Evolutionary conservation across 768 basidiomycete species (phyloP).

Genomic region (Mycena olivaceomarginata): DNA sequence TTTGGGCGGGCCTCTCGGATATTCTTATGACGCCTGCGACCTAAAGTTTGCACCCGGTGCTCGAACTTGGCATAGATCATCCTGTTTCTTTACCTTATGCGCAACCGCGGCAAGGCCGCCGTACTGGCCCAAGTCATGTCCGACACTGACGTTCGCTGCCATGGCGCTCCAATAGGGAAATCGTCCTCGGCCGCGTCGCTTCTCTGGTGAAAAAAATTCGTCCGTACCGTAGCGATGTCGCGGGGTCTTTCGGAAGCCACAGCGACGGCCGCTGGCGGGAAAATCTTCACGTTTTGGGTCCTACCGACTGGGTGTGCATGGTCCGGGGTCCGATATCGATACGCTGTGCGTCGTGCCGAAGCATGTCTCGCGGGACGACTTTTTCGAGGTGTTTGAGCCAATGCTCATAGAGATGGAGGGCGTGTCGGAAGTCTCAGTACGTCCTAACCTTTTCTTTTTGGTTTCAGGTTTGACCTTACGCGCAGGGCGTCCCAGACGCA

Average conservation of each 20-base stretch:
- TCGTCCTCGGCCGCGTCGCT: constrained; percentile 92
- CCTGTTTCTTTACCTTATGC: constrained; percentile 20
- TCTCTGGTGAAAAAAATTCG: constrained; percentile 95
- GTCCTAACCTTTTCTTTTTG: constrained; percentile 54
- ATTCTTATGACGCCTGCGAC: constrained; percentile 9
- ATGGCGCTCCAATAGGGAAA: constrained; percentile 77
- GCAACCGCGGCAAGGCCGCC: constrained; percentile 21
- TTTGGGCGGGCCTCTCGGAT: constrained; percentile 26
- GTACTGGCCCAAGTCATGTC: constrained; percentile 18
- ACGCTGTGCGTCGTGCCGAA: constrained; percentile 98
- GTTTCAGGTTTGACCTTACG: constrained; percentile 8
- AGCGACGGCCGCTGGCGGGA: constrained; percentile 94
- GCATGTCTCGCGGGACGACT: constrained; percentile 96
- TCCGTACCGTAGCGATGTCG: constrained; percentile 85
- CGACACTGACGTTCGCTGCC: constrained; percentile 40
- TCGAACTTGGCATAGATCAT: constrained; percentile 1
- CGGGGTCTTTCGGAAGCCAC: constrained; percentile 92
- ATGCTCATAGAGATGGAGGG: constrained; percentile 92
- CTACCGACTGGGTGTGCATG: constrained; percentile 98
- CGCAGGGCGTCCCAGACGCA: constrained; percentile 95
- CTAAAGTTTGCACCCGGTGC: constrained; percentile 23
- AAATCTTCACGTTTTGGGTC: constrained; percentile 99
- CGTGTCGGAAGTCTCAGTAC: constrained; percentile 91
- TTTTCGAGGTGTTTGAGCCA: constrained; percentile 92
- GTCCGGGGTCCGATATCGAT: constrained; percentile 97